phyloP scores from a whole-genome alignment of 352 stramenopile genomes.

The Globisporangium canariense region DNA sequence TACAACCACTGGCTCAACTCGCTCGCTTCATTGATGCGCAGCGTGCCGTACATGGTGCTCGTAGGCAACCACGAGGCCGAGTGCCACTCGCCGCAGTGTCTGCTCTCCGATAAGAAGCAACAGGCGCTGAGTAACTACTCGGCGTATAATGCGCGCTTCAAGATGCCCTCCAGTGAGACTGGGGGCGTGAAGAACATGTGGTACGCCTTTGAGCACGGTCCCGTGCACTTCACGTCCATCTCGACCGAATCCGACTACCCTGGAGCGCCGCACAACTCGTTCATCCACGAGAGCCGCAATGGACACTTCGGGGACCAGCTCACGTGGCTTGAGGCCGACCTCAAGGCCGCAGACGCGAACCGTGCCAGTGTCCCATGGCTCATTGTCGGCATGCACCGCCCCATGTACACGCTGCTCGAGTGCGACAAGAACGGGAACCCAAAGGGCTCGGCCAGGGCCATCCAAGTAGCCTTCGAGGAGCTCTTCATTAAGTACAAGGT shows the following conservation, averaged over 20 bases:
- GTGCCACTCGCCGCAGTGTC: slow-evolving; percentile 73
- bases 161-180: slow-evolving; percentile 77
- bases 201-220: slow-evolving; percentile 86
- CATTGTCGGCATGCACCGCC: slow-evolving; percentile 49
- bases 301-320: slow-evolving; percentile 48
- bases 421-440: slow-evolving; percentile 20
- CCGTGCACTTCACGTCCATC: slow-evolving; percentile 83
- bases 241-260: slow-evolving; percentile 74
- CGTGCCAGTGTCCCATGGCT: slow-evolving; percentile 45
- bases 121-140: slow-evolving; percentile 72
- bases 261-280: slow-evolving; percentile 33
- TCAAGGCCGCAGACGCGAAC: slow-evolving; percentile 43
- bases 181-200: slow-evolving; percentile 75
- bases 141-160: slow-evolving; percentile 83
- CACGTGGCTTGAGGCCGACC: slow-evolving; percentile 42
- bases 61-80: slow-evolving; percentile 89
- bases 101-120: slow-evolving; percentile 42
- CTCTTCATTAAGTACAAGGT: slow-evolving; percentile 86
- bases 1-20: slow-evolving; percentile 86
- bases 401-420: slow-evolving; percentile 29
- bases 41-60: slow-evolving; percentile 79
- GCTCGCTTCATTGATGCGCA: slow-evolving; percentile 41
- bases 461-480: slow-evolving; percentile 75
- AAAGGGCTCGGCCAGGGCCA: slow-evolving; percentile 13
- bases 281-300: slow-evolving; percentile 28